Base-by-base conservation (phyloP, 768 basidiomycete genomes). In the Phaeolepiota aurea region DNA sequence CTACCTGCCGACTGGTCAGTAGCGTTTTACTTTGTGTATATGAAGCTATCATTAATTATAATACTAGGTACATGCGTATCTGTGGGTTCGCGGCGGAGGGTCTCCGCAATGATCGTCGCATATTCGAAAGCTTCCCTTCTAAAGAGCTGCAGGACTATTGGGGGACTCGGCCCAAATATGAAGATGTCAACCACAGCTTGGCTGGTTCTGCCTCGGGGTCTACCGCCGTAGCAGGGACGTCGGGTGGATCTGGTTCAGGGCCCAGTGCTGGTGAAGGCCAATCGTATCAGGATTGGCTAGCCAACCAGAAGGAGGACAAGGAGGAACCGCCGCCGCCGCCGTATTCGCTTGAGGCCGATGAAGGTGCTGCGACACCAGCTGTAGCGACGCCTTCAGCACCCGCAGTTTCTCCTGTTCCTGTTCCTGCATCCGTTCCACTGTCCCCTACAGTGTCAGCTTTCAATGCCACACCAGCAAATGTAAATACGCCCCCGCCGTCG, bases 71-170 rank as follows among this genome's bases (percentile, higher is more conserved):
- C 54, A 85, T 86, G 82, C 75, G 86, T 15, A 77, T 87, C 38
- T 75, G 72, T 50, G 84, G 85, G 12, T 76, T 83, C 48, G 81
- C 79, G 2, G 81, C 71, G 0, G 82, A 87, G 57, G 74, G 65
- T 19, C 61, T 87, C 20, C 77, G 78, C 11, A 69, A 74, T 30
- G 82, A 82, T 48, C 74, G 78, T n/a, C 61, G 63, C 31, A 63
- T 87, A 5, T 64, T 65, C 28, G 81, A 82, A 37, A 69, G 74
- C 1, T 79, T 87, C 44, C 82, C 84, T 0, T 59, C 67, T 21
- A 83, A 86, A 44, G 83, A 86, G 48, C 54, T 87, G 7, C 72
- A 82, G 45, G 82, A 87, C 52, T 88, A 83, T 52, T 87, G 83
- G 84, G 54, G 71, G 5, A 65, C 71, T 23, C 63, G 80, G 3